Evolutionary conservation across 371 early-diverging fungal genomes (phyloP), one percentile per base, ranked within the genome.

Genomic region (Apophysomyces ossiformis): DNA sequence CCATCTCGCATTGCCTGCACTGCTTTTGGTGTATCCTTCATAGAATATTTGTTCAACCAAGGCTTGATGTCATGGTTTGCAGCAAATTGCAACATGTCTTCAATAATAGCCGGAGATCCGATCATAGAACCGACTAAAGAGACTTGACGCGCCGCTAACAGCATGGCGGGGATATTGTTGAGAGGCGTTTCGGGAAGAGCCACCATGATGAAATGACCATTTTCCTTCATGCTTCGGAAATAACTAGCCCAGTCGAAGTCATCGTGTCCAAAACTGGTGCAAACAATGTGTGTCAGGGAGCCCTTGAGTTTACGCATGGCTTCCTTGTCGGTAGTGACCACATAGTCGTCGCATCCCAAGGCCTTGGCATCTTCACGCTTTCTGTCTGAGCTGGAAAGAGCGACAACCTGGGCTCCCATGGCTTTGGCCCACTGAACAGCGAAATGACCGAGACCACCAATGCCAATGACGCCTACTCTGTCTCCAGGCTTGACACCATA

Each of bases 71-170:
- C 71, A 47, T 85, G 79, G 67, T 87, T 69, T 60, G 82, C 85
- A 3, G 93, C 91, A 76, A 93, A 90, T 35, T 86, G 78, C 11
- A 95, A 77, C 84, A 89, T 91, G 54, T 88, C 88, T 54, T 78
- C 67, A 38, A 91, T 77, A 3, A 72, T 73, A 1, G 72, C 57
- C 26, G 74, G 79, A 12, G 85, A 82, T 43, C 93, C 94, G 69
- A 93, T 91, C 56, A 86, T 57, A 12, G 92, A 91, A 0, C 93
- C 94, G 0, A 73, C 75, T 36, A 95, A 60, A 0, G 78, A 66
- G 12, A 87, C 68, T 58, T 87, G 79, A 4, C 61, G 54, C 58
- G 89, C 66, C 43, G 78, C 69, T 60, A 67, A 47, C 26, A 76
- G 13, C 15, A 67, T 47, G 3, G 85, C 73, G 60, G 76, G 63